phyloP scores from a whole-genome alignment of 306 rosid species.

The Acmispon strigosus region DNA sequence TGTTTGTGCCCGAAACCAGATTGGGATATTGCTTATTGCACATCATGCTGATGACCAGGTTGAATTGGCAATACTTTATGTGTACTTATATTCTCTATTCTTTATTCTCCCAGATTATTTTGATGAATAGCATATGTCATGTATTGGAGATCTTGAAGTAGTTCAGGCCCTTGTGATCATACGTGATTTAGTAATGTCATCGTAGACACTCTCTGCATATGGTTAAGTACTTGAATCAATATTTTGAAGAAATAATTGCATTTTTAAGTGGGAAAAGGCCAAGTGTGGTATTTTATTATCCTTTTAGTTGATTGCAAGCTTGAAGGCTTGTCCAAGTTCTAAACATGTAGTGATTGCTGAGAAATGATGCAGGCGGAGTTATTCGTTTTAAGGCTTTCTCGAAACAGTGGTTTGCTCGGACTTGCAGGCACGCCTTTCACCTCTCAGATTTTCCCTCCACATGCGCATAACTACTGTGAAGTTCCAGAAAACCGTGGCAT shows the following conservation, averaged over 20 bases:
- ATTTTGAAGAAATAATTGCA: conserved; percentile 3
- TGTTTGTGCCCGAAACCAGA: conserved; percentile 56
- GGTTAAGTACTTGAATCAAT: not conserved
- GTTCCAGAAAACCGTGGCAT: conserved; percentile 39
- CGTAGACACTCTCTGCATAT: not conserved
- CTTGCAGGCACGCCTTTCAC: conserved; percentile 92
- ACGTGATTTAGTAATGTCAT: not conserved
- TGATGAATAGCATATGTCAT: not conserved
- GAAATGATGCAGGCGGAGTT: conserved; percentile 92
- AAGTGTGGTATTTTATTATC: conserved; percentile 8
- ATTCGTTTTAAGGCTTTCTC: conserved; percentile 88
- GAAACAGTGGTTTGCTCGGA: conserved; percentile 88
- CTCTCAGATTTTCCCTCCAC: conserved; percentile 67
- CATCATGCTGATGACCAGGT: conserved; percentile 99
- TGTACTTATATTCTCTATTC: not conserved
- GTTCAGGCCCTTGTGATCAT: not conserved
- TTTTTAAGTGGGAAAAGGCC: conserved; percentile 9
- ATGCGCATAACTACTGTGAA: conserved; percentile 25
- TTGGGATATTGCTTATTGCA: conserved; percentile 70
- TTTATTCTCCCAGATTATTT: not conserved
- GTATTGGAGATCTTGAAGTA: conserved; percentile 5
- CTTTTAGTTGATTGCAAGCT: conserved; percentile 19
- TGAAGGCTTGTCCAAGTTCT: conserved; percentile 34
- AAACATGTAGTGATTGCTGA: conserved; percentile 45
- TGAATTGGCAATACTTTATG: not conserved